Evolutionary conservation across 257 asterid genomes (phyloP), one percentile per base, ranked within the genome.

Genomic region (Voacanga thouarsii): DNA sequence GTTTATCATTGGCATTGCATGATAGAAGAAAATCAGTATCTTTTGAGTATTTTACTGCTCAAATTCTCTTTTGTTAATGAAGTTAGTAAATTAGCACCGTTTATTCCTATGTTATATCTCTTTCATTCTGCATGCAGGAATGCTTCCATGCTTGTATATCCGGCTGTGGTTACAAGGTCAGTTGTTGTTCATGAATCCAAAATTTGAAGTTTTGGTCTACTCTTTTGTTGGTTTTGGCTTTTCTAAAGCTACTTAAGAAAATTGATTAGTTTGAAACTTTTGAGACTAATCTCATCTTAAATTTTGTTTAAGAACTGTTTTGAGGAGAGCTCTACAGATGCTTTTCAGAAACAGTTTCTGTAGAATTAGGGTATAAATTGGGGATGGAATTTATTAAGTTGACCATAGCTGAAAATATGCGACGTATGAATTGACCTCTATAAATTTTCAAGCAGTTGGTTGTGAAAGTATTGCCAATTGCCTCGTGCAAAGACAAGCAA

Each of bases 111-210:
- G 50, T 64, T n/a, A 21, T 49, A 33, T 67, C 16, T 24, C 71
- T 74, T 80, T 78, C 65, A 8, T 59, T 70, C 49, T 78, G 47
- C 75, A 2, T 74, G 53, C 89, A 92, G 97, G 91, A 90, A 23
- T 92, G 96, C 82, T 91, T 90, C 70, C 94, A 87, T 49, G 93
- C 97, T 74, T 92, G 97, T 76, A 81, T 87, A 74, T 82, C 96
- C 71, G 97, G 97, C 76, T 90, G 97, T 60, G 92, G 94, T 80
- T 90, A 83, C 85, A 92, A 90, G 96, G 97, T 88, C 23, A 72
- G 90, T 87, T 82, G 57, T 21, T 24, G n/a, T 56, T 43, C 14
- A 14, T 74, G 50, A 41, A 44, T 5, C 57, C 59, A 15, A 57
- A 41, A 11, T 45, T 59, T 71, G 21, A 78, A 3, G 72, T 71